Conservation (phyloP, 345 rosid genomes). For the Acer yangbiense region DNA sequence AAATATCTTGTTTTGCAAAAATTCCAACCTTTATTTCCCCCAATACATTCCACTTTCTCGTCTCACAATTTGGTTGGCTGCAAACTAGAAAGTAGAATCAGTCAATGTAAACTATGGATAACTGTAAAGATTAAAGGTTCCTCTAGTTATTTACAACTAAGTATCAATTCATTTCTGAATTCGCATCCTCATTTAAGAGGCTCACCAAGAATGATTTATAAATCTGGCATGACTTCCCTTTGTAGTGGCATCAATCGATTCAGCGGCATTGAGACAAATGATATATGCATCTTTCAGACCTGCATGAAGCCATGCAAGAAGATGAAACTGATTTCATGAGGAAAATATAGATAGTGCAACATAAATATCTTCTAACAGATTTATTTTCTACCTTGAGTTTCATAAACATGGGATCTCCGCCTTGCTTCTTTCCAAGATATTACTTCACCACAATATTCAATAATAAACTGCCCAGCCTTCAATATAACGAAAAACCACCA, state of each 20-base stretch:
- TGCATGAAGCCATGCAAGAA: constrained; percentile 35
- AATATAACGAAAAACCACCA: constrained; percentile 11
- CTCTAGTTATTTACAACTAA: background rate
- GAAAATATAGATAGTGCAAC: background rate
- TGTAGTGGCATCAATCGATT: constrained; percentile 89
- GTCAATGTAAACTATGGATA: constrained; percentile 24
- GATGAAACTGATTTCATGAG: background rate
- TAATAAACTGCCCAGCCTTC: constrained; percentile 84
- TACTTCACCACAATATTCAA: constrained; percentile 99
- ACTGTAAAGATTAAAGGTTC: background rate
- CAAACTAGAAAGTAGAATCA: constrained; percentile 23
- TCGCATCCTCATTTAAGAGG: constrained; percentile 17
- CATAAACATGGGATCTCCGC: constrained; percentile 81
- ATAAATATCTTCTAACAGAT: constrained; percentile 6
- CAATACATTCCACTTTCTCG: constrained; percentile 91
- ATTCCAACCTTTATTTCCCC: constrained; percentile 97
- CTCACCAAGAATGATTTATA: constrained; percentile 98
- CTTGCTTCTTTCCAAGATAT: constrained; percentile 93
- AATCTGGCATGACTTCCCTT: constrained; percentile 95
- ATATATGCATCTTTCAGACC: constrained; percentile 94
- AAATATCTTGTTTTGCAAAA: constrained; percentile 82
- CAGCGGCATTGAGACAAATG: constrained; percentile 78
- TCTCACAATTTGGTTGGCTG: constrained; percentile 97
- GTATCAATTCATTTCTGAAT: constrained; percentile 3
- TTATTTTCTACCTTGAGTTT: constrained; percentile 55